These are phyloP conservation scores for Ceratocystis variospora DNA, from an alignment of 2,329 filamentous ascomycete genomes.

Conservation along the genomic window DNA sequence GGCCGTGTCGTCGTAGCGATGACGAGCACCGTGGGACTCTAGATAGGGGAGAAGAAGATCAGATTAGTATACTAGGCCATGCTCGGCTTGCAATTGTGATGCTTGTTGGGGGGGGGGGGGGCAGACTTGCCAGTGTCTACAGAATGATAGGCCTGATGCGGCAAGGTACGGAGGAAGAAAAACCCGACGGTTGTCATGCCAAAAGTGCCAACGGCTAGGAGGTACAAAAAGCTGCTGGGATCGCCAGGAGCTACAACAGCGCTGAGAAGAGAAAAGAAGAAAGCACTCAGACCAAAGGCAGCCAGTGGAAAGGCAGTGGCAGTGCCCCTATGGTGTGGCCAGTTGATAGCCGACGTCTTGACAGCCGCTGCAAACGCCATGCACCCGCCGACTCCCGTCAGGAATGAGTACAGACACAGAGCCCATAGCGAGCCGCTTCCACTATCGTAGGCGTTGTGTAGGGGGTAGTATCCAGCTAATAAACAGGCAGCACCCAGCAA, in stretches of 20 bases:
- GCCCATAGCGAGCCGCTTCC: conserved; percentile 45
- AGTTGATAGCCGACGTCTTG: conserved; percentile 79
- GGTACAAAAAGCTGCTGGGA: conserved; percentile 64
- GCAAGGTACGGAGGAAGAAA: conserved; percentile 70
- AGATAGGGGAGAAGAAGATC: neutral
- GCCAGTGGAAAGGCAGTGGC: conserved; percentile 88
- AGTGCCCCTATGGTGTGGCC: conserved; percentile 79
- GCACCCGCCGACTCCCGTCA: conserved; percentile 80
- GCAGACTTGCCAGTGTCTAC: conserved; percentile 26
- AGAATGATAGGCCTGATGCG: conserved; percentile 44
- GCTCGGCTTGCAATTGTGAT: neutral
- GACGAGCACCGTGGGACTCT: conserved; percentile 19
- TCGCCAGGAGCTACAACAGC: conserved; percentile 68
- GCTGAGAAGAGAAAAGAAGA: conserved; percentile 82
- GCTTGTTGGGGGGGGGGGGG: neutral
- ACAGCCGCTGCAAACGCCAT: conserved; percentile 80
- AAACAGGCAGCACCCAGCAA: conserved; percentile 61
- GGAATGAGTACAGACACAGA: conserved; percentile 70
- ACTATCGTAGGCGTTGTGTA: conserved; percentile 62
- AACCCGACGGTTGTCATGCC: conserved; percentile 61
- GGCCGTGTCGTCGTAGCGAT: conserved; percentile 14
- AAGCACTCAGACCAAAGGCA: conserved; percentile 85
- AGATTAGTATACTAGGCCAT: neutral
- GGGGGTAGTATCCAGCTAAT: conserved; percentile 69
- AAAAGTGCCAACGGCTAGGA: conserved; percentile 69